Evolutionary conservation across 495 filamentous ascomycete genomes (phyloP).

Genomic region (Penicillium robsamsonii): DNA sequence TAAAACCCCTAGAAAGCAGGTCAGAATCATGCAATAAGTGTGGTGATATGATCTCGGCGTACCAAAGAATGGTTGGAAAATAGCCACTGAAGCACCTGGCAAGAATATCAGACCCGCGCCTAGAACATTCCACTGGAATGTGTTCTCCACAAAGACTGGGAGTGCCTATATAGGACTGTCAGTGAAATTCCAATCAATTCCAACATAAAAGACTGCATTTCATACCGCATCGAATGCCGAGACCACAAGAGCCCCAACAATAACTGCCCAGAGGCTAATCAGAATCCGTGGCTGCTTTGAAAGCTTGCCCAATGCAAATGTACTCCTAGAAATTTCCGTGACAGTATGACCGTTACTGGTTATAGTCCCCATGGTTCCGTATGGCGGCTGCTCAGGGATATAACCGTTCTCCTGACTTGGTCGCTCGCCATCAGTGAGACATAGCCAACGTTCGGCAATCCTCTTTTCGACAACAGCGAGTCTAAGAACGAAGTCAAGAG

Average conservation of each 20-base stretch:
- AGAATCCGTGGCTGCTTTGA: constrained; percentile 18
- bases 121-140: constrained; percentile 61
- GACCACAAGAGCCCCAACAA: constrained; percentile 17
- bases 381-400: constrained; percentile 5
- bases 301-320: constrained; percentile 9
- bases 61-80: constrained; percentile 42
- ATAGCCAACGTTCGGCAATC: constrained; percentile 56
- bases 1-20: constrained; percentile 34
- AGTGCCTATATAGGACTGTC: constrained; percentile 31
- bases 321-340: background rate
- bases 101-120: constrained; percentile 71
- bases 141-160: constrained; percentile 57
- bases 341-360: background rate
- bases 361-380: constrained; percentile 6
- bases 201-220: background rate
- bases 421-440: constrained; percentile 6
- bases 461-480: constrained; percentile 70
- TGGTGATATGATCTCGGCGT: constrained; percentile 25
- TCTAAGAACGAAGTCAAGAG: constrained; percentile 60
- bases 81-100: constrained; percentile 57
- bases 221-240: constrained; percentile 23
- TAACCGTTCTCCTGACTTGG: constrained; percentile 11
- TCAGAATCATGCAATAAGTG: constrained; percentile 29
- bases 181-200: background rate
- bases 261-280: constrained; percentile 19